Evolutionary conservation across 1,284 basidiomycete genomes (phyloP), one percentile per base, ranked within the genome.

Genomic region (Dichomitus squalens): DNA sequence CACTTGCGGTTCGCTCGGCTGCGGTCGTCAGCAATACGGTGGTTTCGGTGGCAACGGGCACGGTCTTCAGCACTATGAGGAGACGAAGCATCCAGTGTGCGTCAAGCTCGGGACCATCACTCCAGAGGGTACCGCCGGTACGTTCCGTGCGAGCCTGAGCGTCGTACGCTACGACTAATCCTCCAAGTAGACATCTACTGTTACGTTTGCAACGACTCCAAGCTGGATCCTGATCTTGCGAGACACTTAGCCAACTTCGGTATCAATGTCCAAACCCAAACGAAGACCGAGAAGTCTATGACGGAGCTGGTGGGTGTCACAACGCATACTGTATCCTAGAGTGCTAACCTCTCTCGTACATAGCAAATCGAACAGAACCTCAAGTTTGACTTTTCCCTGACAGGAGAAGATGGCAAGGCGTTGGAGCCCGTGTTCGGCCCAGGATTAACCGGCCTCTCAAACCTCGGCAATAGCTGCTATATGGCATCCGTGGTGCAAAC

Each of bases 91-190:
- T 70, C 83, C 88, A 0, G 82, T 96, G 23, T 92, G 90, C 55
- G 96, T 98, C 49, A 99, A 99, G 72, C 80, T 98, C 2, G 96
- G 96, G 2, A 99, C 96, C 0, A 98, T 99, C 67, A 97, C 96
- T 0, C 91, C 96, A 0, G 96, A 99, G 70, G 96, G 96, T 2
- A 84, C 78, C 6, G 96, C 93, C 58, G 93, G 93, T 93, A 57
- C 68, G 21, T 55, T 31, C 12, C 31, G 5, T 11, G n/a, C 33
- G n/a, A 20, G 9, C 33, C n/a, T 34, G 1, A 18, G 9, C 44
- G 3, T 18, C 16, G 9, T 43, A 20, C 11, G 4, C 5, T 21
- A 27, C 7, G 7, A 35, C 47, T 27, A 39, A 25, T 4, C 23
- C 1, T 11, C 8, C 41, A 21, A 21, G 8, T 23, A 94, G 96